Base-by-base conservation (phyloP, 805 yeast species). In the Lachancea meyersii region DNA sequence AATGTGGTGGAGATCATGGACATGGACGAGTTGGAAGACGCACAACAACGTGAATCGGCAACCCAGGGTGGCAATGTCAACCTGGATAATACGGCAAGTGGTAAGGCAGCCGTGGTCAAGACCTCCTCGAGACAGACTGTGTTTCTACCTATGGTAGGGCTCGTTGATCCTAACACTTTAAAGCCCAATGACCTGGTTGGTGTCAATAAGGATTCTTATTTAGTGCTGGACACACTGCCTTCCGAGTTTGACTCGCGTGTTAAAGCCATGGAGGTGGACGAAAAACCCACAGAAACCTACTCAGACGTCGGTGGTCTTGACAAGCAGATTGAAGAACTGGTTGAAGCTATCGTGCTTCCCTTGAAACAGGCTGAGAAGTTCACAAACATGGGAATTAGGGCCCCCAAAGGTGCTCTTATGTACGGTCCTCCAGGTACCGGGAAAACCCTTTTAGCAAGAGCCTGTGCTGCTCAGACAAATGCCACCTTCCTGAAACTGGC, bases 381-480 rank as follows among this genome's bases (percentile, higher is more conserved):
- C 71, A 86, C 86, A 61, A 80, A 79, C 46, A 72, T 93, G 67
- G 99, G 99, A 44, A 89, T 93, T 60, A 91, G 86, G 63, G 94
- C 98, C 13, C 98, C 98, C 46, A 93, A 93, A 65, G 98, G 98
- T 64, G 97, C 96, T 3, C 73, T 93, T 41, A 87, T 93, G 89
- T 93, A 93, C 63, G 99, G 99, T 28, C 97, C 99, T 7, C 99
- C 99, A 41, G 99, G 99, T 64, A 93, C 98, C 1, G 99, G 99
- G 64, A 93, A 93, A 68, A 93, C 98, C 1, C 71, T 93, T 48
- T 73, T 93, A 52, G 99, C 99, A 8, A 81, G 96, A 63, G 98
- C 98, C 1, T 95, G 97, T 70, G 99, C 99, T 19, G 96, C 97
- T 42, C 97, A 93, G 65, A 86, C 97, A 1, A 88, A 89, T 65